These are phyloP conservation scores for Ampelocalamus luodianensis DNA, from an alignment of 176 grass and related monocot genomes.

Conservation along the genomic window DNA sequence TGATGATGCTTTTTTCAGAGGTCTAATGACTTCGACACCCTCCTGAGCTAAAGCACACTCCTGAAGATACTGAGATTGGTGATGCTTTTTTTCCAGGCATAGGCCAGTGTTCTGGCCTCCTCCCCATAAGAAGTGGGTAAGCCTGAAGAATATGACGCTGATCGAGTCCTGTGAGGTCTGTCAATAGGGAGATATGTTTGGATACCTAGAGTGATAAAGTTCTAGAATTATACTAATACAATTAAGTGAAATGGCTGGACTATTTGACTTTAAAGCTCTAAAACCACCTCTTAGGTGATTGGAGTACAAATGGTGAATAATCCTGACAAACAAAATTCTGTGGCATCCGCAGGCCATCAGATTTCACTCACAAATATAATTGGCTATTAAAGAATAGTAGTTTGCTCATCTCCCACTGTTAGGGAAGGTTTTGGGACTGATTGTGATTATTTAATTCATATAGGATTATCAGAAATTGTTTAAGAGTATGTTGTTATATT, in stretches of 20 bases:
- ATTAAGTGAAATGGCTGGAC: background rate
- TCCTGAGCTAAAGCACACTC: background rate
- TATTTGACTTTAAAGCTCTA: background rate
- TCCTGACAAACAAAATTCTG: background rate
- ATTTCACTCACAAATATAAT: background rate
- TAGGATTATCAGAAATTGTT: background rate
- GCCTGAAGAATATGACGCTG: background rate
- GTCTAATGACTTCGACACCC: background rate
- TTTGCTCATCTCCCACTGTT: background rate
- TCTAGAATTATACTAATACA: background rate
- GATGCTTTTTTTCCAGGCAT: background rate
- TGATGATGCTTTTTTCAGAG: background rate
- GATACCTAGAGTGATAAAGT: background rate
- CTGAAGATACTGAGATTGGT: background rate
- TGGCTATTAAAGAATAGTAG: background rate
- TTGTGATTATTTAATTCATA: background rate
- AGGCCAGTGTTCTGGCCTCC: background rate
- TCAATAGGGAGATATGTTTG: background rate
- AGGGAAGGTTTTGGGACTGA: background rate
- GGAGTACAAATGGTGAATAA: background rate
- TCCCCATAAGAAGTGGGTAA: background rate
- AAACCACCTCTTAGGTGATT: background rate
- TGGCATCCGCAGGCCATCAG: background rate
- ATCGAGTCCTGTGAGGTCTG: background rate
- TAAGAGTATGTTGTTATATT: background rate